Base-by-base conservation (phyloP, 192 early-diverging fungal genomes). In the Linnemannia zychae region DNA sequence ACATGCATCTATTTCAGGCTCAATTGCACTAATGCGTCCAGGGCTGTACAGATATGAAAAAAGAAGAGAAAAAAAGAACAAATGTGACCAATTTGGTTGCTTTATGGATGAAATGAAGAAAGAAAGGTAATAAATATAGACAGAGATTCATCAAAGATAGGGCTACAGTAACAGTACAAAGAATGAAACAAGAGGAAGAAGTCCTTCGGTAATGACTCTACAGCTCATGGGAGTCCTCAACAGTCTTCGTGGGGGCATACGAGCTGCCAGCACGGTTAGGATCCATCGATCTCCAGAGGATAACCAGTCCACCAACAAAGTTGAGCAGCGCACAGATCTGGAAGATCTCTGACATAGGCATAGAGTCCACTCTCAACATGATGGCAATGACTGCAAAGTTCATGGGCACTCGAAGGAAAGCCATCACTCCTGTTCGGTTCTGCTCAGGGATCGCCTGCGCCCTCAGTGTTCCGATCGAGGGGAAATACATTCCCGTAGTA, bases 391-490 rank as follows among this genome's bases (percentile, higher is more conserved):
- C 91, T 12, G 77, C 86, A 38, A 91, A 76, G 76, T 93, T 93
- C 92, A 93, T 91, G 50, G 92, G 92, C n/a, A 93, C 89, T 68
- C 92, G 84, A 38, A 93, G 79, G 37, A 93, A 81, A 16, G 90
- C 89, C 88, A 93, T 93, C 36, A 93, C 87, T 31, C 90, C 88
- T 13, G 91, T 90, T 48, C 92, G 77, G 69, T 89, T 86, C 50
- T 92, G 88, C 75, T 93, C 91, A 17, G 92, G 92, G 46, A 93
- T 90, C 16, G 80, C 80, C 52, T 90, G 80, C 17, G 92, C 91
- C 24, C 86, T 79, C 17, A 93, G 66, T 1, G 89, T 90, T 7
- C 87, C 86, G 52, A 92, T 88, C 7, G 85, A 79, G 5, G 92
- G 92, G 57, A 90, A 92, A 71, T 92, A 92, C 31, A 93, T 48